Base-by-base conservation (phyloP, 176 grass and related monocot genomes). In the Poa pratensis region DNA sequence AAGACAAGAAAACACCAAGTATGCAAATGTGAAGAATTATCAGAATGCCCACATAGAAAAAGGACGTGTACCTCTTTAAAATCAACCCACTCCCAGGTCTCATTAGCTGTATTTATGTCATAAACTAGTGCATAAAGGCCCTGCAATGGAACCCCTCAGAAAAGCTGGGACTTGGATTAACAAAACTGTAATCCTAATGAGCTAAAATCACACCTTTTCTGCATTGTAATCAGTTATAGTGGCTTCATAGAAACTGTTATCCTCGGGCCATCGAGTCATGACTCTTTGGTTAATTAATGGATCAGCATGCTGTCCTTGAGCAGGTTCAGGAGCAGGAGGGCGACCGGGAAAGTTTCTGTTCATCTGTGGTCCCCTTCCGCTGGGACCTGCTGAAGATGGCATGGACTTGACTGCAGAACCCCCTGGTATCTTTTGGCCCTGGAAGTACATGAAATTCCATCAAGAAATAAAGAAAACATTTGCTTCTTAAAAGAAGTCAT, bases 191-290 rank as follows among this genome's bases (percentile, higher is more conserved):
- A 30, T 59, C 43, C 30, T 75, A 71, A 62, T 78, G 40, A 85
- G 39, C 48, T 78, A 90, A 72, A 74, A 88, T 81, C 77, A 75
- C 20, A 97, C 94, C 94, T 87, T 82, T 75, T 27, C 69, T 32
- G 83, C 4, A 46, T 90, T 88, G 65, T 86, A 97, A 88, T 94
- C 87, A 63, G 91, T 90, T 86, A 97, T 94, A 65, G 87, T 90
- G 39, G 94, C 94, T 87, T 94, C 89, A 79, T 97, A 97, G 61
- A 97, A 97, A 58, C 68, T 93, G 77, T 97, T 94, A 85, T 97
- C 94, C 77, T 97, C 89, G 73, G 91, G 94, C 94, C 91, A 97
- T 60, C 94, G 90, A 67, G 76, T 90, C 89, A 85, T 79, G n/a
- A 97, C 91, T 88, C 92, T 97, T 64, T 77, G 87, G 8, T 83